Evolutionary conservation across 768 basidiomycete genomes (phyloP), one percentile per base, ranked within the genome.

Genomic region (Auricularia sp.): DNA sequence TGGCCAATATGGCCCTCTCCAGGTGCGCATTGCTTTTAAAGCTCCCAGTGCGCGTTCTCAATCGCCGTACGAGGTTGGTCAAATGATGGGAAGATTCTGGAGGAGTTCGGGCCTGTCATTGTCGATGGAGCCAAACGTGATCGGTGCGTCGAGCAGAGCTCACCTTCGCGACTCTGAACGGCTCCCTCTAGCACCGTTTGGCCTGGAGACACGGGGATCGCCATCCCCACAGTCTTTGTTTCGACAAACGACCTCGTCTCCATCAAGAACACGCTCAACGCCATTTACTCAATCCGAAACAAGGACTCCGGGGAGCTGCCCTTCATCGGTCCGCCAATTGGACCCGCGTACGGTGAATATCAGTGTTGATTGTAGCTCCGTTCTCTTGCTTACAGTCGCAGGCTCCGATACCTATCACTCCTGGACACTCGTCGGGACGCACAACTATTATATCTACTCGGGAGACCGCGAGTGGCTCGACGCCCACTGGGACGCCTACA

Each of bases 191-290:
- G 56, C 21, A 36, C 56, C 4, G 56, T 59, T 8, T 59, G 56
- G 56, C 56, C 56, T 8, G 56, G 56, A 42, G 84, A 85, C 68
- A 84, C 84, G 84, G 84, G 84, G 12, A 83, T 85, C 39, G 84
- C 83, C 0, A 83, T 84, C 7, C 83, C 84, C 0, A 79, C 83
- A 1, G 80, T 83, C 68, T 85, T 86, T 66, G 84, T 86, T 0
- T 84, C 83, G 18, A 86, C 84, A 0, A 82, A 82, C 67, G 84
- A 85, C 66, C 77, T 86, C 3, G 65, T 83, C 1, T 80, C 83
- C 0, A 83, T 83, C 0, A 75, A 78, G 18, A 85, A 59, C 56
- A 14, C 56, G 8, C 29, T 59, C 21, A 23, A 59, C 56, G 34
- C 29, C 56, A 23, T 59, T 14, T 36, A 29, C 23, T 5, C 8